A percentile compares a stretch with the other conserved stretches of the same genome.
phyloP scores from a whole-genome alignment of 768 basidiomycete genomes.

The Lactifluus subvellereus region DNA sequence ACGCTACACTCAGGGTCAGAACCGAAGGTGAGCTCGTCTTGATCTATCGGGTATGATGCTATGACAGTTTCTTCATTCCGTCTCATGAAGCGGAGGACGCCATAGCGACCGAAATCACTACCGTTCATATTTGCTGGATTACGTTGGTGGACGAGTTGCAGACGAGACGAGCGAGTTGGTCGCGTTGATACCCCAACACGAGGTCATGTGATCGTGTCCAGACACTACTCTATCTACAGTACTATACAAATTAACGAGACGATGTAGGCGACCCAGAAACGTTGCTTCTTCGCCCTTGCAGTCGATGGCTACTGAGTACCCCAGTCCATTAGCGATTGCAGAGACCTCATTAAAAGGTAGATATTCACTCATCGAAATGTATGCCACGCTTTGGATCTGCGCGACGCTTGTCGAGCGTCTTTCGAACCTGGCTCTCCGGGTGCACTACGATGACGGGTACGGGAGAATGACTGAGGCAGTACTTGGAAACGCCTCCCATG shows the following conservation, averaged over 20 bases:
- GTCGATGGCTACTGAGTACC: neutral
- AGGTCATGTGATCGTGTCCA: constrained; percentile 20
- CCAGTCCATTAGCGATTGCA: neutral
- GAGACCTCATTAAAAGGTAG: neutral
- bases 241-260: constrained; percentile 14
- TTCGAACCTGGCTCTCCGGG: constrained; percentile 81
- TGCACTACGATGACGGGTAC: constrained; percentile 96
- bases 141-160: neutral
- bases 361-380: constrained; percentile 64
- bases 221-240: neutral
- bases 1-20: constrained; percentile 59
- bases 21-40: constrained; percentile 61
- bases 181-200: neutral
- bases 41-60: constrained; percentile 69
- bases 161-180: neutral
- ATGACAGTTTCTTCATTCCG: constrained; percentile 42
- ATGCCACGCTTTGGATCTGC: constrained; percentile 85
- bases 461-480: constrained; percentile 86
- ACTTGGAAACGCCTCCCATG: constrained; percentile 60
- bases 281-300: constrained; percentile 11
- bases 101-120: constrained; percentile 57
- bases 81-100: constrained; percentile 61
- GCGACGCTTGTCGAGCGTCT: constrained; percentile 76
- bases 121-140: constrained; percentile 28
- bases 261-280: constrained; percentile 10